Base-by-base conservation (phyloP, 768 basidiomycete genomes). In the Lentinula detonsa region DNA sequence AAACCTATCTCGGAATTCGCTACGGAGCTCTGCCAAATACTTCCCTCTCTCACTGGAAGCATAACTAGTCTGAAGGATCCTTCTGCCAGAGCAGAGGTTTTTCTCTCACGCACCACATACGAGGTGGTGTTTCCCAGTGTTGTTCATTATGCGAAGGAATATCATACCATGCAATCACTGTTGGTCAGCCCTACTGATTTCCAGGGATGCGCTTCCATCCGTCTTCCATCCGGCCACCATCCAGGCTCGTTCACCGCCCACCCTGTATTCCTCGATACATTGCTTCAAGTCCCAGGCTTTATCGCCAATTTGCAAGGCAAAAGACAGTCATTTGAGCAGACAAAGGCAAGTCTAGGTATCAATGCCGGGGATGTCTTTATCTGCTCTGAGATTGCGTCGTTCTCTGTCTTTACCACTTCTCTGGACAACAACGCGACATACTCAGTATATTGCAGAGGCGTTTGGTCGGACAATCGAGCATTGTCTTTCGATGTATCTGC, bases 211-310 rank as follows among this genome's bases (percentile, higher is more conserved):
- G 88, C 85, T 1, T 70, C 71, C 0, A 69, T 88, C 28, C 66
- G 71, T 31, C 71, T 87, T 13, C 78, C 80, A 1, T 40, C 62
- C 3, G 65, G 66, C 8, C 63, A 74, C 48, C 61, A 73, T 23
- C 63, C 65, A 16, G 69, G 74, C 31, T 64, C 69, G 11, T 82
- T 78, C 62, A 72, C 76, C 9, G 71, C 75, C 3, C 79, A 86
- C 62, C 82, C 84, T 5, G 68, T 87, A 28, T 88, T 90, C 71
- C 73, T 82, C 61, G 89, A 91, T 63, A 83, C 85, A 0, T 73
- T 91, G 34, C 73, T 90, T 34, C 90, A 91, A 61, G 78, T 82
- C 40, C 83, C 88, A 0, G 90, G 90, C 3, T 88, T 91, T 70
- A 72, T 90, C 37, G 79, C 83, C 28, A 91, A 91, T 69, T 68